Conservation (phyloP, 2,329 filamentous ascomycete species). For the Neonectria magnoliae region DNA sequence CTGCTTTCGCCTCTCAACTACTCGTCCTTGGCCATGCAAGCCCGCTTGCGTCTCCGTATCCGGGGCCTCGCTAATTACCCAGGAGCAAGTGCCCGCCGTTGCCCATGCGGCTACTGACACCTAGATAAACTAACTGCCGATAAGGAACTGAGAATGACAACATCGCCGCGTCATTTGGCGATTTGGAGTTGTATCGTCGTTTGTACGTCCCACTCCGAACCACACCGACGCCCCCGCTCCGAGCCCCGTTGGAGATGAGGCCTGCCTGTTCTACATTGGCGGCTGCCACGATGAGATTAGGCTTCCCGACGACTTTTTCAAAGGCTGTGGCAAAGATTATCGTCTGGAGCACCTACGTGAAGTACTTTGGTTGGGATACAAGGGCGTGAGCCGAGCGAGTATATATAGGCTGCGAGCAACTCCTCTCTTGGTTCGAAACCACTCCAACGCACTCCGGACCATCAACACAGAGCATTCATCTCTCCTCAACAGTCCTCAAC, state of each 20-base stretch:
- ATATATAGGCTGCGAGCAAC: constrained; percentile 14
- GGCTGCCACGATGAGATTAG: constrained; percentile 14
- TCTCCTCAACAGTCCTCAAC: constrained; percentile 2
- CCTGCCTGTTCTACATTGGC: constrained; percentile 4
- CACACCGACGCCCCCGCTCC: neutral
- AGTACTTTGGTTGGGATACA: neutral
- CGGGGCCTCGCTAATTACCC: constrained; percentile 6
- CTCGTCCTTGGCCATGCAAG: constrained; percentile 10
- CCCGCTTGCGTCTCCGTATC: constrained; percentile 2
- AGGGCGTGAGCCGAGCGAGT: neutral
- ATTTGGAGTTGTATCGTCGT: neutral
- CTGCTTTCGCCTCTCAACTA: too few species aligned
- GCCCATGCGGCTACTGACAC: constrained; percentile 4
- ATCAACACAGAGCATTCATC: constrained; percentile 15
- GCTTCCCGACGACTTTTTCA: constrained; percentile 1
- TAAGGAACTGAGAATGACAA: neutral
- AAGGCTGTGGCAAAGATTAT: neutral
- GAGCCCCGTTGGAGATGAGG: constrained; percentile 1
- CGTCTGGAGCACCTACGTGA: too few species aligned
- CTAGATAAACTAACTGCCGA: constrained; percentile 1
- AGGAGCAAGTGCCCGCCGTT: constrained; percentile 3
- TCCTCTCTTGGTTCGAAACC: constrained; percentile 10
- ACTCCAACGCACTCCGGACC: constrained; percentile 15
- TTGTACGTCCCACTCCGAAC: constrained; percentile 8
- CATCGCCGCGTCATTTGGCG: constrained; percentile 6